Percentiles rank a stretch among this genome's conserved stretches.
Evolutionary conservation across 2,329 filamentous ascomycete genomes (phyloP).

Genomic region (Aspergillus tamarii): DNA sequence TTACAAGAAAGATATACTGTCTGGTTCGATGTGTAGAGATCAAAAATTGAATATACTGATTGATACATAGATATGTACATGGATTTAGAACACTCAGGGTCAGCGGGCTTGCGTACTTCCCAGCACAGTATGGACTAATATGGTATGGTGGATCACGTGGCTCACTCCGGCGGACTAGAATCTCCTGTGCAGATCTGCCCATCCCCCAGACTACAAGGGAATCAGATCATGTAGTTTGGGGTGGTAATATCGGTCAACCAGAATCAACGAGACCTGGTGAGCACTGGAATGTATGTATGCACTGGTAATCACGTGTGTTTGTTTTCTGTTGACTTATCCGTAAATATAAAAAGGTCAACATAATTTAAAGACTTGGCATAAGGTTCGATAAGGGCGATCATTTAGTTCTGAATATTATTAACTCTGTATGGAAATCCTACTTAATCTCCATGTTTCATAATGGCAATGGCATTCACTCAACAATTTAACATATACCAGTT

Average conservation of each 20-base stretch:
- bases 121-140: constrained; percentile 27
- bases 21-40: background rate
- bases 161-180: constrained; percentile 14
- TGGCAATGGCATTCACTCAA: background rate
- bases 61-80: background rate
- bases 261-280: background rate
- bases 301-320: background rate
- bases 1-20: background rate
- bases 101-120: constrained; percentile 27
- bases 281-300: background rate
- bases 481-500: background rate
- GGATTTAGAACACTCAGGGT: background rate
- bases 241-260: background rate
- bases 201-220: constrained; percentile 11
- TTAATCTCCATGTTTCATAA: constrained; percentile 5
- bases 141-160: constrained; percentile 31
- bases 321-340: background rate
- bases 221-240: background rate
- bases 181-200: constrained; percentile 16
- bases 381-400: constrained; percentile 22
- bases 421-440: constrained; percentile 1
- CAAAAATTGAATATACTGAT: background rate
- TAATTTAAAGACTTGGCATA: constrained; percentile 16
- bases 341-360: background rate
- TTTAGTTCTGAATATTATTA: constrained; percentile 10